Evolutionary conservation across 106 monocot genomes (phyloP), one percentile per base, ranked within the genome.

Genomic region (Ottelia alismoides): DNA sequence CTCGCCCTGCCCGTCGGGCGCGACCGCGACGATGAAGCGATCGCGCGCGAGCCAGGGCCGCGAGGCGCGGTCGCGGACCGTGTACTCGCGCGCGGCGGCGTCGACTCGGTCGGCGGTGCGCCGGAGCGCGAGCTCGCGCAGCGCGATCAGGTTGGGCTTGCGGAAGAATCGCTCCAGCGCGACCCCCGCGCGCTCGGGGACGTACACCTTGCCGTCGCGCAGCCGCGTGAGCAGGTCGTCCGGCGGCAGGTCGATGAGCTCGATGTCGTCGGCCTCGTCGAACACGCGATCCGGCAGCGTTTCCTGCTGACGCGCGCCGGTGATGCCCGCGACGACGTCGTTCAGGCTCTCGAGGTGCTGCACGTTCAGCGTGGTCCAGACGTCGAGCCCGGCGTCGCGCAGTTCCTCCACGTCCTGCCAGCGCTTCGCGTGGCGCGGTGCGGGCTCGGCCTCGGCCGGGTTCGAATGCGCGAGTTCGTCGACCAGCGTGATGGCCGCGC

Each of bases 321-420:
- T 52, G 19, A 52, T 22, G 12, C 19, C 51, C 17, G 17, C 9
- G 51, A 52, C 51, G 17, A 52, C 51, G 51, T 52, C 51, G 12
- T 20, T 20, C 12, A 52, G 51, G 51, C 12, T 11, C 22, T 52
- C 12, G 12, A 52, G 7, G 22, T 52, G 51, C 51, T n/a, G n/a
- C n/a, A n/a, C n/a, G n/a, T n/a, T n/a, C n/a, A n/a, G n/a, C n/a
- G n/a, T n/a, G n/a, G n/a, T 52, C 17, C 11, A 11, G 14, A 52
- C 51, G 22, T 52, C 51, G 51, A 52, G 11, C 17, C 51, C 51
- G 51, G 51, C 51, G 14, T 52, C 51, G 12, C 14, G 51, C 51
- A 52, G 51, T 9, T 10, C 51, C 22, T 52, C 51, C 9, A 52
- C 51, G 22, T 52, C 51, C 51, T 52, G 51, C 51, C 51, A 52